These are phyloP conservation scores for Aspergillus pseudoviridinutans DNA, from an alignment of 2,329 filamentous ascomycete genomes.

Conservation along the genomic window DNA sequence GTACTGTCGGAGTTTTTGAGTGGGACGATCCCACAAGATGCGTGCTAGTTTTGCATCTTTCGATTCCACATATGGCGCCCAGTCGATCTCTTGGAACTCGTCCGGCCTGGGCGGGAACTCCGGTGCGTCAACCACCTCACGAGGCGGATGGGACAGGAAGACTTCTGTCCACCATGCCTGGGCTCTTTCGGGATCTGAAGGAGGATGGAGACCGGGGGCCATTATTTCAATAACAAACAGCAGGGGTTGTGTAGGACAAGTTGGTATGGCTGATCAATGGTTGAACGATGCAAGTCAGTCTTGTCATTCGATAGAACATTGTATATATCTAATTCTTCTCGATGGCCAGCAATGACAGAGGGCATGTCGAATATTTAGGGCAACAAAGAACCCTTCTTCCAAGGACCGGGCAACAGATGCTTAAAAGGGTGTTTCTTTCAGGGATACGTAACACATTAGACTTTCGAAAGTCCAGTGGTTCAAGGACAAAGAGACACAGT, in stretches of 20 bases:
- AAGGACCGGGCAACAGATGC: background rate
- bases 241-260: background rate
- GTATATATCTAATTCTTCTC: background rate
- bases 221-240: background rate
- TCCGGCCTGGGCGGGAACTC: slow-evolving; percentile 22
- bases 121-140: slow-evolving; percentile 4
- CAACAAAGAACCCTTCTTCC: background rate
- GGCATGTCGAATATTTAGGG: background rate
- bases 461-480: background rate
- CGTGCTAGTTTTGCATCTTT: slow-evolving; percentile 24
- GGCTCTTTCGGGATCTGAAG: background rate
- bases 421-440: background rate
- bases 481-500: background rate
- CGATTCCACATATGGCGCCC: slow-evolving; percentile 19
- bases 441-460: background rate
- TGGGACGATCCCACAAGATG: slow-evolving; percentile 25
- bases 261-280: background rate
- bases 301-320: background rate
- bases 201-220: background rate
- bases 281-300: background rate
- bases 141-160: background rate
- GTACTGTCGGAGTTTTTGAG: slow-evolving; percentile 7
- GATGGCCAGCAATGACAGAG: background rate
- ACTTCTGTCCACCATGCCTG: background rate
- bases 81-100: slow-evolving; percentile 24